Evolutionary conservation across 257 asterid species (phyloP).

Genomic region (Datura wrightii): DNA sequence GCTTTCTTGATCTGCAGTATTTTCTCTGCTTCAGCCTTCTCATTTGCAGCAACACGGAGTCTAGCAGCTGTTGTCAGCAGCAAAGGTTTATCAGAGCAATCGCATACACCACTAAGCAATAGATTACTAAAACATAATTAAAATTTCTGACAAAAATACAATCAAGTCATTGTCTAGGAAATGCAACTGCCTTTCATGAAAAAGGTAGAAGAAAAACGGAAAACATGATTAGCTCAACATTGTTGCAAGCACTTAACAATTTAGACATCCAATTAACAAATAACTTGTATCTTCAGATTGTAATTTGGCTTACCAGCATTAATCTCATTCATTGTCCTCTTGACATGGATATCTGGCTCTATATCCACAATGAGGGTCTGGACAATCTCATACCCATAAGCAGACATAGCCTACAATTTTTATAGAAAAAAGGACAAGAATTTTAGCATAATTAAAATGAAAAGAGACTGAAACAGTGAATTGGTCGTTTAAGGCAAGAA

Average conservation of each 20-base stretch:
- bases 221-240: not conserved
- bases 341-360: too few species aligned
- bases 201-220: not conserved
- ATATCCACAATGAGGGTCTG: too few species aligned
- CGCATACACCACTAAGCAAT: conserved; percentile 15
- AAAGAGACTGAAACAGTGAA: not conserved
- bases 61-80: conserved; percentile 49
- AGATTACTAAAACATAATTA: not conserved
- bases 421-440: not conserved
- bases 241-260: not conserved
- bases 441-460: not conserved
- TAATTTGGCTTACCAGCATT: conserved; percentile 43
- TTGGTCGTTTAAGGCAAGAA: not conserved
- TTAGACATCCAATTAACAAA: not conserved
- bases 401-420: conserved; percentile 44
- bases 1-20: conserved; percentile 51
- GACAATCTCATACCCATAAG: too few species aligned
- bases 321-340: too few species aligned
- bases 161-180: conserved; percentile 26
- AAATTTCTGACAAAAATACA: not conserved
- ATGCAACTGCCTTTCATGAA: not conserved
- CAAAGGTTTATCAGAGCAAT: conserved; percentile 1
- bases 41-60: conserved; percentile 53
- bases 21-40: conserved; percentile 58
- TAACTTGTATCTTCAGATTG: not conserved